Conservation (phyloP, 2,329 filamentous ascomycete genomes). For the Fusarium concolor region DNA sequence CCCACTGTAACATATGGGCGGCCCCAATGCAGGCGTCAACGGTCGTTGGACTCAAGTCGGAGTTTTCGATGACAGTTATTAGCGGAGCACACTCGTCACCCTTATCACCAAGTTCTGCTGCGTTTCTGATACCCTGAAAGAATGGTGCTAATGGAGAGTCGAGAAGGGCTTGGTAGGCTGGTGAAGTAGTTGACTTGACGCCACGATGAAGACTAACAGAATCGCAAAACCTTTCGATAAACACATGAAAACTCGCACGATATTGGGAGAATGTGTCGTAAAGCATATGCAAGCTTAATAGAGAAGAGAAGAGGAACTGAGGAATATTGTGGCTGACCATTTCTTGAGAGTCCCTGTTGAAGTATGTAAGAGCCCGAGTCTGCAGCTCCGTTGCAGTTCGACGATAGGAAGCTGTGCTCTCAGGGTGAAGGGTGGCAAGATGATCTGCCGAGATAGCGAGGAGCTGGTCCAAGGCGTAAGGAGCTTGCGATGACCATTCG, state of each 20-base stretch:
- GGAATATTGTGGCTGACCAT: conserved; percentile 47
- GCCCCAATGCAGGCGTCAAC: conserved; percentile 49
- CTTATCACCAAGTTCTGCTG: conserved; percentile 15
- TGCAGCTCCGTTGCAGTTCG: conserved; percentile 58
- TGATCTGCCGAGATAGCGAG: conserved; percentile 61
- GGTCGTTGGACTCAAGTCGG: conserved; percentile 46
- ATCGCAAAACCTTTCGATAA: conserved; percentile 56
- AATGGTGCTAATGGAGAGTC: conserved; percentile 50
- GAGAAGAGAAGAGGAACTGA: conserved; percentile 58
- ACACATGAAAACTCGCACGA: conserved; percentile 52
- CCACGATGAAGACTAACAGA: conserved; percentile 58
- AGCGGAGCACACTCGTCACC: conserved; percentile 47
- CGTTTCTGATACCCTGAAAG: conserved; percentile 37
- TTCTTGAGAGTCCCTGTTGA: conserved; percentile 50
- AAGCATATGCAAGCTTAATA: conserved; percentile 60
- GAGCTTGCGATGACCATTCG: conserved; percentile 50
- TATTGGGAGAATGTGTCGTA: conserved; percentile 59
- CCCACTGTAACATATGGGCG: conserved; percentile 49
- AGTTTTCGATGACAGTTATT: conserved; percentile 48
- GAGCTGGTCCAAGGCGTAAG: conserved; percentile 61
- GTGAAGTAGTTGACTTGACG: conserved; percentile 53
- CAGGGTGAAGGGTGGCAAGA: conserved; percentile 39
- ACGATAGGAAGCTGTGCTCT: conserved; percentile 37
- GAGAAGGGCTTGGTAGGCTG: conserved; percentile 52
- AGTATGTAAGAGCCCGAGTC: conserved; percentile 56